Conservation (phyloP, 1,139 yeast species). For the Sugiyamaella grinbergsii region DNA sequence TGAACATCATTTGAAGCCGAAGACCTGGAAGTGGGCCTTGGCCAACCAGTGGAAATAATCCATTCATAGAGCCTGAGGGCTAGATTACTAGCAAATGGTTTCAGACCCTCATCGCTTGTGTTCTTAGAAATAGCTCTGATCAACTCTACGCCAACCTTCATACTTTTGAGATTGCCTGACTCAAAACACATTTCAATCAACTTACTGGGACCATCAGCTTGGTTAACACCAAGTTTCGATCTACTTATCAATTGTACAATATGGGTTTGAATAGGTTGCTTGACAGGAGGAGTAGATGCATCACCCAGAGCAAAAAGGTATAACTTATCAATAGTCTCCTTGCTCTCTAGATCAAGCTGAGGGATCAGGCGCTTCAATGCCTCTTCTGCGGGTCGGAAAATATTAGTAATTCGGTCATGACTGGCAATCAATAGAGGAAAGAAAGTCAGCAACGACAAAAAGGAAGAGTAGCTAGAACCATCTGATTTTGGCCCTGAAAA, state of each 20-base stretch:
- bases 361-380: constrained; percentile 50
- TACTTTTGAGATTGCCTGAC: constrained; percentile 52
- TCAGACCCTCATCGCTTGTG: constrained; percentile 28
- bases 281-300: constrained; percentile 50
- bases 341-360: constrained; percentile 55
- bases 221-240: constrained; percentile 54
- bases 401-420: constrained; percentile 57
- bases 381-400: constrained; percentile 56
- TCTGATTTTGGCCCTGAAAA: constrained; percentile 44
- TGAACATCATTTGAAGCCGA: constrained; percentile 36
- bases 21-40: constrained; percentile 27
- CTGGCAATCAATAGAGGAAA: constrained; percentile 59
- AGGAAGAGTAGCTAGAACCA: not conserved
- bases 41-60: constrained; percentile 44
- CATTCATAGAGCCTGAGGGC: constrained; percentile 30
- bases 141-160: constrained; percentile 59
- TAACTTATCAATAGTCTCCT: constrained; percentile 48
- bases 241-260: constrained; percentile 56
- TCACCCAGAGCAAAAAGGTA: constrained; percentile 48
- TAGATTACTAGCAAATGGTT: constrained; percentile 29
- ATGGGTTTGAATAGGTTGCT: constrained; percentile 57
- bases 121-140: constrained; percentile 54
- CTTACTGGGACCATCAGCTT: constrained; percentile 31
- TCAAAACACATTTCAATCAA: constrained; percentile 59
- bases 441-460: constrained; percentile 28